phyloP scores from a whole-genome alignment of 148 eudicot genomes.

The Persicaria maculosa region DNA sequence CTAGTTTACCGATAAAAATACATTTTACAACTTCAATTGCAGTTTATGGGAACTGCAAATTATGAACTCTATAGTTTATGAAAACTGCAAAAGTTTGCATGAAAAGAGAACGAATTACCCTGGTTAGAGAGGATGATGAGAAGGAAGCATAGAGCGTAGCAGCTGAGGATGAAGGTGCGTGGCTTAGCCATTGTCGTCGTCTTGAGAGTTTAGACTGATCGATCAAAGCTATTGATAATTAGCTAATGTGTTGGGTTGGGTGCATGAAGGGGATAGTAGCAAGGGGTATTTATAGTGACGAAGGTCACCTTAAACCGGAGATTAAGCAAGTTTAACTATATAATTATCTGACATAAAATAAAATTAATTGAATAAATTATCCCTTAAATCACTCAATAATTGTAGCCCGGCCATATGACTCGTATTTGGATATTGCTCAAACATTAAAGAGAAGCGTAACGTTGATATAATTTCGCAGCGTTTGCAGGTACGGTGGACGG shows the following conservation, averaged over 20 bases:
- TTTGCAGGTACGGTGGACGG: too few relatives aligned
- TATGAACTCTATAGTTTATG: too few relatives aligned
- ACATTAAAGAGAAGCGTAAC: background rate
- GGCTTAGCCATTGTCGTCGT: background rate
- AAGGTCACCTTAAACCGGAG: background rate
- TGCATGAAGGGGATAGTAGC: background rate
- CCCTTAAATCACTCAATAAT: background rate
- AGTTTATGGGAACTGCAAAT: too few relatives aligned
- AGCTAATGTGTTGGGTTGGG: background rate
- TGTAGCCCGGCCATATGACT: background rate
- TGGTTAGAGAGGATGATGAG: background rate
- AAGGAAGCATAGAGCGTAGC: constrained; percentile 4
- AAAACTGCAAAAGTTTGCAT: background rate
- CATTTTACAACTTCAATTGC: too few relatives aligned
- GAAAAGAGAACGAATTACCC: too few relatives aligned
- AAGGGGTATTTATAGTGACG: constrained; percentile 2
- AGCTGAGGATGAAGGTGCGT: background rate
- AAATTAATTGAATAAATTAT: background rate
- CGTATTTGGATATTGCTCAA: background rate
- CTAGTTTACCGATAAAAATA: too few relatives aligned
- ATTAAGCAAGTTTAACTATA: background rate
- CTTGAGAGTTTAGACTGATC: background rate
- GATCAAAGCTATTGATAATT: background rate
- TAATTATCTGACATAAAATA: background rate
- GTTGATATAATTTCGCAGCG: too few relatives aligned